A percentile compares a stretch with the other conserved stretches of the same genome.
Evolutionary conservation across 352 stramenopile genomes (phyloP).

Genomic region (Globisporangium middletonii): DNA sequence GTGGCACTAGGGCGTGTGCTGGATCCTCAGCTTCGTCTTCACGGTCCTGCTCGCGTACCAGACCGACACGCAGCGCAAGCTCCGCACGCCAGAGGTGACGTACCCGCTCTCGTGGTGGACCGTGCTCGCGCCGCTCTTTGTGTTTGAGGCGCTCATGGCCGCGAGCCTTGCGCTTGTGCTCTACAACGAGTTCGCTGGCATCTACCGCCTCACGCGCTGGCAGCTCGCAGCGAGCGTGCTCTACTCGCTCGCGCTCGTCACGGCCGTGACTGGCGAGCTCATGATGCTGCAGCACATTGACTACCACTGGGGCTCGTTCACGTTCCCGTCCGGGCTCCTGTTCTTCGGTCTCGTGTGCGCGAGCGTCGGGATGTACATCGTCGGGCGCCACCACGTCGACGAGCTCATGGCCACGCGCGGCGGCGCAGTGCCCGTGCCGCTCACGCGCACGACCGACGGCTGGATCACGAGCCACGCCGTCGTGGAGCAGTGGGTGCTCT

Average conservation of each 20-base stretch:
- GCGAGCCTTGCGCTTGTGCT: conserved; percentile 52
- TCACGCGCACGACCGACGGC: conserved; percentile 65
- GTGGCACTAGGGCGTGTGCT: conserved; percentile 51
- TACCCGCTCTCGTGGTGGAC: conserved; percentile 69
- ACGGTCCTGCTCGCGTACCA: conserved; percentile 75
- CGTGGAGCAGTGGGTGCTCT: conserved; percentile 78
- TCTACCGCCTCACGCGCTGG: conserved; percentile 71
- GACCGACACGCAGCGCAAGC: conserved; percentile 46
- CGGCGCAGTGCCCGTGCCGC: conserved; percentile 66
- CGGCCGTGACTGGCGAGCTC: conserved; percentile 54
- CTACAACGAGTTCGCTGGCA: conserved; percentile 71
- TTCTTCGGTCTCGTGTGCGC: conserved; percentile 72
- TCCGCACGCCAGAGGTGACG: conserved; percentile 13
- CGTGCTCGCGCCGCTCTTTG: conserved; percentile 61
- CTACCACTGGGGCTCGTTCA: conserved; percentile 66
- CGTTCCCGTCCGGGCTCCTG: conserved; percentile 68
- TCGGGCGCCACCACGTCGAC: conserved; percentile 70
- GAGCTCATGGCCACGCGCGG: conserved; percentile 79
- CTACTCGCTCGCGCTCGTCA: conserved; percentile 60
- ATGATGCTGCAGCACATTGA: conserved; percentile 75
- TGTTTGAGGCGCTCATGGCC: conserved; percentile 57
- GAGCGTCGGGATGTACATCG: conserved; percentile 76
- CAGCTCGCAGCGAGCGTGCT: conserved; percentile 69
- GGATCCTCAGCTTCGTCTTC: conserved; percentile 75
- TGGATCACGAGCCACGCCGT: conserved; percentile 82